Conservation (phyloP, 2,329 filamentous ascomycete genomes). For the Akanthomyces uredinophilus region DNA sequence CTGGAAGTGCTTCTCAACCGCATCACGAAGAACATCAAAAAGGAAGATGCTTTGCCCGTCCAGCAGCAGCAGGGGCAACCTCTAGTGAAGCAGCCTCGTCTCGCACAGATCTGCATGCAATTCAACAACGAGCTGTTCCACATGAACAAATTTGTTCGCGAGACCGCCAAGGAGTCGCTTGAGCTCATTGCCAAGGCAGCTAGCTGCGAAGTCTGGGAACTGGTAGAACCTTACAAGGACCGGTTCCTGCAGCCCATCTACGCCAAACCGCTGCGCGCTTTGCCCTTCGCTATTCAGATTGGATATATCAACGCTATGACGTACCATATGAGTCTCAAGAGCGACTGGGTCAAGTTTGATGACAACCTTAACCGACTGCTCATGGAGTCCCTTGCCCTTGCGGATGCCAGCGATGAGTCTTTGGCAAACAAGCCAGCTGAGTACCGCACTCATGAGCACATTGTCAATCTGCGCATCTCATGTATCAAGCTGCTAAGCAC, state of each 20-base stretch:
- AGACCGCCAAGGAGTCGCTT: constrained; percentile 77
- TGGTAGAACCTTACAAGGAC: constrained; percentile 86
- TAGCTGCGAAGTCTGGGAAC: constrained; percentile 74
- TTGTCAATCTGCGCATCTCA: constrained; percentile 84
- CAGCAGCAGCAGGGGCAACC: constrained; percentile 38
- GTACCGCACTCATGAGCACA: constrained; percentile 91
- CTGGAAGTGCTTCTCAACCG: constrained; percentile 72
- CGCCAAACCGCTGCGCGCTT: constrained; percentile 84
- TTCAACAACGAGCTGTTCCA: constrained; percentile 87
- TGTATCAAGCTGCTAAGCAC: constrained; percentile 91
- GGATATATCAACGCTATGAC: constrained; percentile 98
- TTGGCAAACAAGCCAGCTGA: constrained; percentile 89
- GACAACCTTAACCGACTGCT: constrained; percentile 85
- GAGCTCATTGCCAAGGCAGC: constrained; percentile 75
- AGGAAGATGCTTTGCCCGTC: constrained; percentile 57
- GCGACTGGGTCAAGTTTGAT: constrained; percentile 85
- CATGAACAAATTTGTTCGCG: constrained; percentile 91
- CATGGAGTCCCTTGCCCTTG: constrained; percentile 88
- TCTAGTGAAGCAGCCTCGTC: constrained; percentile 49
- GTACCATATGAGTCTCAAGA: constrained; percentile 85
- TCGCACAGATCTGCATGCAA: constrained; percentile 74
- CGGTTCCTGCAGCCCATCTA: constrained; percentile 87
- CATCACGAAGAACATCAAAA: constrained; percentile 73
- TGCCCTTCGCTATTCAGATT: constrained; percentile 93
- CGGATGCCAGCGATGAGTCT: constrained; percentile 90